Percentiles rank a stretch among this genome's conserved stretches.
Evolutionary conservation across 129 eudicot species (phyloP).

Genomic region (Mikania micrantha): DNA sequence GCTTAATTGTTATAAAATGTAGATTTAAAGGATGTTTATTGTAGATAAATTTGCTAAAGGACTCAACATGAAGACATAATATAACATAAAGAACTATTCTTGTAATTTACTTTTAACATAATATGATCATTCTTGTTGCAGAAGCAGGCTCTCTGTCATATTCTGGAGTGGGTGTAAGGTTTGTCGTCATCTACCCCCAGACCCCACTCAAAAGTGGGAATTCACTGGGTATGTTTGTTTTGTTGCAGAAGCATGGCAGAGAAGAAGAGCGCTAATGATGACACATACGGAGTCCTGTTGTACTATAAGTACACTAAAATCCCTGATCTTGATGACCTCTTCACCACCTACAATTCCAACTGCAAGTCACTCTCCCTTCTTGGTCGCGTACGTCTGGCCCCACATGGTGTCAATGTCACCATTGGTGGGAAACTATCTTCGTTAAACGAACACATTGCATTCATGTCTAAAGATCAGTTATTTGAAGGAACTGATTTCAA

Average conservation of each 20-base stretch:
- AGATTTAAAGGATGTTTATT: too few species aligned
- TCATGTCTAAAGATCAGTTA: slow-evolving; percentile 37
- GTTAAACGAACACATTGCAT: slow-evolving; percentile 62
- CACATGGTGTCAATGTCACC: slow-evolving; percentile 84
- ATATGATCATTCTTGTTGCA: slow-evolving; percentile 8
- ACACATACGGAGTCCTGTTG: slow-evolving; percentile 50
- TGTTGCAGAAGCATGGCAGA: slow-evolving; percentile 59
- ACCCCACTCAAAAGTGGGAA: too few species aligned
- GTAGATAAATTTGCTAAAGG: too few species aligned
- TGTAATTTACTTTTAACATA: too few species aligned
- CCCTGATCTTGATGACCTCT: slow-evolving; percentile 50
- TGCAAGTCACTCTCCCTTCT: slow-evolving; percentile 72
- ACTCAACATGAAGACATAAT: too few species aligned
- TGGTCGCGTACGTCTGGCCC: slow-evolving; percentile 87
- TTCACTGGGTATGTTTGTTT: too few species aligned
- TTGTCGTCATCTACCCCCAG: too few species aligned
- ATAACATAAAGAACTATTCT: too few species aligned
- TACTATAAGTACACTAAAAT: slow-evolving; percentile 72
- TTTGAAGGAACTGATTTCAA: slow-evolving; percentile 89
- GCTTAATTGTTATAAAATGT: too few species aligned
- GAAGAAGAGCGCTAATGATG: slow-evolving; percentile 9
- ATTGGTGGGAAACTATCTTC: slow-evolving; percentile 71
- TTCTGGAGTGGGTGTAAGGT: too few species aligned
- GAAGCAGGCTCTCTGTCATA: too few species aligned
- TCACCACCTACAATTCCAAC: slow-evolving; percentile 52